Evolutionary conservation across 2,329 filamentous ascomycete genomes (phyloP).

Genomic region (Pseudogymnoascus verrucosus): DNA sequence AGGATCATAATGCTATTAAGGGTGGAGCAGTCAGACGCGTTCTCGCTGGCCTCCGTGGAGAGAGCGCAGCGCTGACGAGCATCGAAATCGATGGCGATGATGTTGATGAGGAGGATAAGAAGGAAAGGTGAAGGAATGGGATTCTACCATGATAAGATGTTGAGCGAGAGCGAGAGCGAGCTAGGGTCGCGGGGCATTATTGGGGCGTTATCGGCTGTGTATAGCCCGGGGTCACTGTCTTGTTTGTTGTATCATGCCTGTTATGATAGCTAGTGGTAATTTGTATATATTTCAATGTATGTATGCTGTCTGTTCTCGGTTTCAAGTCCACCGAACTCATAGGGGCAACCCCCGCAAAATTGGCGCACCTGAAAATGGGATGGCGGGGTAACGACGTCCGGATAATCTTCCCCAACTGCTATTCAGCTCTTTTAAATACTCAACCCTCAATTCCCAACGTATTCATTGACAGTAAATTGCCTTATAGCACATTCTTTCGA

Average conservation of each 20-base stretch:
- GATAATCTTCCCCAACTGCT: neutral
- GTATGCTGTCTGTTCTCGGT: neutral
- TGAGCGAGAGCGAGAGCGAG: neutral
- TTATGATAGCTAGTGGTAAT: neutral
- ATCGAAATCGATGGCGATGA: neutral
- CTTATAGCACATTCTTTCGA: neutral
- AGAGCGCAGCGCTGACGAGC: slow-evolving; percentile 16
- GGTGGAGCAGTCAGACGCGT: slow-evolving; percentile 22
- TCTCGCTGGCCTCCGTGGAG: slow-evolving; percentile 23
- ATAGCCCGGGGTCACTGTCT: neutral
- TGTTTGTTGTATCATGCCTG: neutral
- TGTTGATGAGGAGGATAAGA: slow-evolving; percentile 3
- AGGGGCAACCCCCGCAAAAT: neutral
- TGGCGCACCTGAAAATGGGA: neutral
- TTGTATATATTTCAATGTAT: slow-evolving; percentile 4
- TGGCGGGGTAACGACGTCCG: neutral
- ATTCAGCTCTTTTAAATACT: neutral
- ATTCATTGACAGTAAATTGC: neutral
- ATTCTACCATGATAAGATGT: neutral
- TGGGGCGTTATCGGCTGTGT: slow-evolving; percentile 2
- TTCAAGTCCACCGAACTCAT: neutral
- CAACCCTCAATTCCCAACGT: neutral
- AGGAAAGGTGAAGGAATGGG: neutral
- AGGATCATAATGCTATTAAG: slow-evolving; percentile 21
- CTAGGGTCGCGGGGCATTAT: neutral